Evolutionary conservation across 495 filamentous ascomycete genomes (phyloP), one percentile per base, ranked within the genome.

Genomic region (Filosporella fistucella): DNA sequence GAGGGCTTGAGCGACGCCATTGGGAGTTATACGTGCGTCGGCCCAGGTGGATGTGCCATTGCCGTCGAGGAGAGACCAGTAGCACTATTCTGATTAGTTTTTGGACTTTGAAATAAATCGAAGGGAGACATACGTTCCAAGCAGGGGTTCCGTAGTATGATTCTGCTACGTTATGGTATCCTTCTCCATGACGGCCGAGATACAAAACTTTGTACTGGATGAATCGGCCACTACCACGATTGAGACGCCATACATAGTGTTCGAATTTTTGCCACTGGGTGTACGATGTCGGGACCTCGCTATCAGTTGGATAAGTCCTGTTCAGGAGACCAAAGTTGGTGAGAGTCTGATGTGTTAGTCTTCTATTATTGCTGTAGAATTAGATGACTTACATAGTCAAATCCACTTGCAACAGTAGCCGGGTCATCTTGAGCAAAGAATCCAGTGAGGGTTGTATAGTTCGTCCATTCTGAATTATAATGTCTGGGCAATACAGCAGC

Each of bases 351-450:
- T 29, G 66, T 72, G 33, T 69, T 55, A 17, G 75, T 76, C 79
- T 82, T n/a, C 20, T 5, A 28, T 0, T 26, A n/a, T 5, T 25
- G 26, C 12, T 29, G 18, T 14, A 6, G 35, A 10, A 20, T 9
- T 16, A 25, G 25, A 17, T 24, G 23, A 49, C 69, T 36, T 63
- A 85, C 81, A 60, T 81, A 88, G 60, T 85, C 78, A 61, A 88
- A 89, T 4, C 13, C 4, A 5, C 70, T 77, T 1, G 78, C 53
- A 57, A 82, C 69, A 2, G 85, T 89, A n/a, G 68, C 58, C 0
- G 66, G 61, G 30, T 85, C 70, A 62, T 88, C 84, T 58, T 90
- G 86, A 12, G 78, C 61, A 57, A 89, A 89, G 60, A 82, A 85
- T 0, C 81, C 85, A 2, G 76, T 67, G 3, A 88, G 72, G 12